These are phyloP conservation scores for Tinospora cordifolia DNA, from an alignment of 164 flowering plant genomes.

Conservation along the genomic window DNA sequence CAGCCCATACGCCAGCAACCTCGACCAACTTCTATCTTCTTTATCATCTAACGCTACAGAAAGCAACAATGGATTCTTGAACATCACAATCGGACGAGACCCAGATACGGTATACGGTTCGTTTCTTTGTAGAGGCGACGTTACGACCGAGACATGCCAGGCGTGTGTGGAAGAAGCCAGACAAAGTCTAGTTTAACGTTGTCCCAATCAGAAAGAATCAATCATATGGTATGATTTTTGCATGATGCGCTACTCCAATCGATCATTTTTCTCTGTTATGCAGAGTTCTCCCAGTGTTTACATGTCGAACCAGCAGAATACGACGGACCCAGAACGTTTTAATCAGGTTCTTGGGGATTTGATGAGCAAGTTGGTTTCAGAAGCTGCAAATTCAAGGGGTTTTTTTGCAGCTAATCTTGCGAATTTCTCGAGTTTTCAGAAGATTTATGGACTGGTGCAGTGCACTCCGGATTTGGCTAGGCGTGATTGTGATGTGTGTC, in stretches of 20 bases:
- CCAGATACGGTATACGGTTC: slow-evolving; percentile 11
- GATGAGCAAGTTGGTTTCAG: background rate
- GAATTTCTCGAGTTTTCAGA: slow-evolving; percentile 13
- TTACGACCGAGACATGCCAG: slow-evolving; percentile 7
- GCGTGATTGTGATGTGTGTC: slow-evolving; percentile 23
- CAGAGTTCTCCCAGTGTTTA: background rate
- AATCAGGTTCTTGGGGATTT: background rate
- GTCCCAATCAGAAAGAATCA: slow-evolving; percentile 18
- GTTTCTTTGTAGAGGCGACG: slow-evolving; percentile 26
- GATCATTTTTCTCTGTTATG: slow-evolving; percentile 5
- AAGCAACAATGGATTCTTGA: slow-evolving; percentile 9
- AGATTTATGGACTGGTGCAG: slow-evolving; percentile 27
- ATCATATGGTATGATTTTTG: slow-evolving; percentile 25
- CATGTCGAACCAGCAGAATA: background rate
- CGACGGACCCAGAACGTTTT: slow-evolving; percentile 10
- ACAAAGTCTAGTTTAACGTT: background rate
- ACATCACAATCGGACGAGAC: slow-evolving; percentile 9
- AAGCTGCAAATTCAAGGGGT: background rate
- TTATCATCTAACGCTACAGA: slow-evolving; percentile 7
- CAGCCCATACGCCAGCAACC: slow-evolving; percentile 7
- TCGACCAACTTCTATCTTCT: slow-evolving; percentile 14
- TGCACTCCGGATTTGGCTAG: slow-evolving; percentile 31
- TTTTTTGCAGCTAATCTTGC: slow-evolving; percentile 8
- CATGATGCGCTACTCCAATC: slow-evolving; percentile 25
- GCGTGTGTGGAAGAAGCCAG: slow-evolving; percentile 17